These are phyloP conservation scores for Auxenochlorella pyrenoidosa DNA, from an alignment of 139 green algal species.

Conservation along the genomic window DNA sequence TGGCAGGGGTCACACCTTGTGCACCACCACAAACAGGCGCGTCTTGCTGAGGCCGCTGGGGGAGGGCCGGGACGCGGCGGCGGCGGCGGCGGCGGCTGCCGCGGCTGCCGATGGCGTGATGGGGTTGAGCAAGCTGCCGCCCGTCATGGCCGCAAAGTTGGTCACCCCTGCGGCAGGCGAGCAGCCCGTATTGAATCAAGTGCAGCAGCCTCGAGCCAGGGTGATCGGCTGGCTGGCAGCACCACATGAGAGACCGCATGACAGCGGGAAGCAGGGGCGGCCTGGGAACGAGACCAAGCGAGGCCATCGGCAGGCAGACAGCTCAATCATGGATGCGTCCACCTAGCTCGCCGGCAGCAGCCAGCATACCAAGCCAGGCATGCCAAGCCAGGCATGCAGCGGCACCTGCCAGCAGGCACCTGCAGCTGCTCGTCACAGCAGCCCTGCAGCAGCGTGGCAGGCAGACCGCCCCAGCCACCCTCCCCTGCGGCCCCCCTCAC, in stretches of 20 bases:
- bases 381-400: background rate
- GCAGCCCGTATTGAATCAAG: too few species aligned
- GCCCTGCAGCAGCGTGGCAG: background rate
- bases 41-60: conserved; percentile 61
- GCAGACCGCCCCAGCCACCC: background rate
- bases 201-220: too few species aligned
- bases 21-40: conserved; percentile 88
- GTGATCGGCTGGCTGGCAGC: too few species aligned
- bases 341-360: too few species aligned
- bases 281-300: too few species aligned
- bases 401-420: background rate
- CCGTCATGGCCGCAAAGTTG: conserved; percentile 34
- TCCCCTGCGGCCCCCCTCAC: background rate
- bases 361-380: too few species aligned
- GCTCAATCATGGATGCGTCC: too few species aligned
- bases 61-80: background rate
- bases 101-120: background rate
- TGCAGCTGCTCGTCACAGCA: too few species aligned
- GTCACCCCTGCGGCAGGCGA: background rate
- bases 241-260: too few species aligned
- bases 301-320: too few species aligned
- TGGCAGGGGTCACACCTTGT: conserved; percentile 66
- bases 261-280: too few species aligned
- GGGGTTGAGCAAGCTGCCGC: background rate
- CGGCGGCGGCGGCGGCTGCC: background rate